Percentiles rank a stretch among this genome's conserved stretches.
phyloP scores from a whole-genome alignment of 169 alveolate species.

The Eimeria acervulina region DNA sequence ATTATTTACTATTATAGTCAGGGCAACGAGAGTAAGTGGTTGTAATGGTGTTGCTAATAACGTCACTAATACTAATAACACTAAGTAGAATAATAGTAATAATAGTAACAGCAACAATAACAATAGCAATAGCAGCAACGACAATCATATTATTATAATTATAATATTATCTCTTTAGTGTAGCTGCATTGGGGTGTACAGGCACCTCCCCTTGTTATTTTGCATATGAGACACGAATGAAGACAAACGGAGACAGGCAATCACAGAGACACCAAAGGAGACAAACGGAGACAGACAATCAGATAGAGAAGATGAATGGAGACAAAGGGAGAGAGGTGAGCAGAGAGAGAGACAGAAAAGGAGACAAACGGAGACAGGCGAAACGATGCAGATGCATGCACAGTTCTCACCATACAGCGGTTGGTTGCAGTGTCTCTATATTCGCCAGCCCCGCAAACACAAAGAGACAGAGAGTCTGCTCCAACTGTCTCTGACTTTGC shows the following conservation, averaged over 20 bases:
- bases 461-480: slow-evolving; percentile 26
- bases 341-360: background rate
- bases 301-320: background rate
- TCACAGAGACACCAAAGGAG: background rate
- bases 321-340: background rate
- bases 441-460: slow-evolving; percentile 55
- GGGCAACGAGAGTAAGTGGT: too few relatives aligned
- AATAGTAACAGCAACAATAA: too few relatives aligned
- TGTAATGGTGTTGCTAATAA: too few relatives aligned
- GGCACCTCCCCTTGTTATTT: too few relatives aligned
- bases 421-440: background rate
- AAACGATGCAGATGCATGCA: too few relatives aligned
- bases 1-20: too few relatives aligned
- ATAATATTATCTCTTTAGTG: too few relatives aligned
- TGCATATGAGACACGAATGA: too few relatives aligned
- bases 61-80: too few relatives aligned
- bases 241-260: background rate
- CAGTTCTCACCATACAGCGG: background rate
- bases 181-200: background rate
- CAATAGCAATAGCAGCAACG: too few relatives aligned
- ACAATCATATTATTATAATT: too few relatives aligned
- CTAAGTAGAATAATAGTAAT: too few relatives aligned
- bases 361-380: background rate
- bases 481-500: slow-evolving; percentile 87
- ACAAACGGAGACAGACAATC: background rate